Percentiles rank a stretch among this genome's conserved stretches.
Conservation (phyloP, 805 yeast genomes). For the Wickerhamiella galacta region DNA sequence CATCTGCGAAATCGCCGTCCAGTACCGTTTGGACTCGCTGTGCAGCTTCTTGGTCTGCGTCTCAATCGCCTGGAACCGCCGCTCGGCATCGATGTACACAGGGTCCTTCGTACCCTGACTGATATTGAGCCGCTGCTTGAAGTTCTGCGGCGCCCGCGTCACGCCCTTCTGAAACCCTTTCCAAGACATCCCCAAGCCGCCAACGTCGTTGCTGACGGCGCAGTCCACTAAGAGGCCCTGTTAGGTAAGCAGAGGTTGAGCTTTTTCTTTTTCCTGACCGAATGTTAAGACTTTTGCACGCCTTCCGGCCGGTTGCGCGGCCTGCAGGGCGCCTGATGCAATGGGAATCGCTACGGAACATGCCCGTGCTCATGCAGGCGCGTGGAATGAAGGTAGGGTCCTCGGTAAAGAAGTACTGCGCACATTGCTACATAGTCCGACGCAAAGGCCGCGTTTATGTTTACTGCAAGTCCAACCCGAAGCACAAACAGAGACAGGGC, state of each 20-base stretch:
- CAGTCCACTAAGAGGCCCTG: too few species aligned
- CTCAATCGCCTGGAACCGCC: constrained; percentile 88
- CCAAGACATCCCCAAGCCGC: constrained; percentile 20
- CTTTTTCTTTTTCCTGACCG: too few species aligned
- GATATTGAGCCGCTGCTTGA: constrained; percentile 84
- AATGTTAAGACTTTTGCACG: too few species aligned
- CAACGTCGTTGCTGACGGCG: too few species aligned
- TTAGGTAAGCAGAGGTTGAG: too few species aligned
- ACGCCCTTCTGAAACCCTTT: constrained; percentile 19
- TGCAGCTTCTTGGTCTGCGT: constrained; percentile 74
- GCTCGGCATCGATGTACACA: constrained; percentile 87
- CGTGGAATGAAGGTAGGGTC: constrained; percentile 86
- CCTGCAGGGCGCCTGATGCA: too few species aligned
- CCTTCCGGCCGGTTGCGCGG: too few species aligned
- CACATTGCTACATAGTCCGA: constrained; percentile 80
- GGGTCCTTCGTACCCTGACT: constrained; percentile 49
- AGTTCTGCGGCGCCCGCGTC: constrained; percentile 63
- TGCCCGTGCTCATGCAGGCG: constrained; percentile 17
- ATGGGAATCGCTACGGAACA: too few species aligned
- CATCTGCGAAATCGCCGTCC: constrained; percentile 85
- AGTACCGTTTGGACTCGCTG: constrained; percentile 80
- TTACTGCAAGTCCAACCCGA: constrained; percentile 80
- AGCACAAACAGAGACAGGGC: constrained; percentile 82
- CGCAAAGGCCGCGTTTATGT: constrained; percentile 91
- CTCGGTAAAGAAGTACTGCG: constrained; percentile 83